Evolutionary conservation across 495 filamentous ascomycete genomes (phyloP).

Genomic region (Penicillium diatomitis): DNA sequence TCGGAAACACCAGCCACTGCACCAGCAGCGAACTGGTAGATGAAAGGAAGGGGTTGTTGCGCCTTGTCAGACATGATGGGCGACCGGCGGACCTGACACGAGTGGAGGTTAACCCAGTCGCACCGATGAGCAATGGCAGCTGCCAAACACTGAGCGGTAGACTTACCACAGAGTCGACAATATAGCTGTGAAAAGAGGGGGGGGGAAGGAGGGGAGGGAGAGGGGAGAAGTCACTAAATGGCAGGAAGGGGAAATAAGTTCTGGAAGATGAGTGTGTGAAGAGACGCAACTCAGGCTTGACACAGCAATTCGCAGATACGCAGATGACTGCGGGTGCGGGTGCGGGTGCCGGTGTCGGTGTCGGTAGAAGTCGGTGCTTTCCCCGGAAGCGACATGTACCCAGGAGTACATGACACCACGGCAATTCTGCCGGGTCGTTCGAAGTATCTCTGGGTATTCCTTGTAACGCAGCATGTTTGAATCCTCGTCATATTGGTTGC

Average conservation of each 20-base stretch:
- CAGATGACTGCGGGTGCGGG: background rate
- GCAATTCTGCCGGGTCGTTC: too few relatives aligned
- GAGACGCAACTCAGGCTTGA: background rate
- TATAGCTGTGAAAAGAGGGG: conserved; percentile 1
- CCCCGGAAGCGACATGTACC: background rate
- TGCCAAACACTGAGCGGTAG: background rate
- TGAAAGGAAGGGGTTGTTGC: conserved; percentile 65
- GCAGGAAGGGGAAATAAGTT: background rate
- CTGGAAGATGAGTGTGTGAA: too few relatives aligned
- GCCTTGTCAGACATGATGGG: conserved; percentile 48
- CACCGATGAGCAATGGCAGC: background rate
- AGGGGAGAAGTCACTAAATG: background rate
- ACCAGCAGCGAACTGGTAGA: conserved; percentile 81
- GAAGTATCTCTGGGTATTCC: too few relatives aligned
- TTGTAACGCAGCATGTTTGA: too few relatives aligned
- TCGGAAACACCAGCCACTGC: conserved; percentile 90
- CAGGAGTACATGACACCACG: too few relatives aligned
- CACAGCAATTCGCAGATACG: too few relatives aligned
- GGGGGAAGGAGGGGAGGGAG: conserved; percentile 6
- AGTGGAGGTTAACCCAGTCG: background rate
- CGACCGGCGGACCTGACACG: conserved; percentile 5
- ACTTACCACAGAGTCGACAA: background rate
- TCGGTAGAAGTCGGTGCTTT: conserved; percentile 20
- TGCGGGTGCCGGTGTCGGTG: conserved; percentile 16
- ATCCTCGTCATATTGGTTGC: too few relatives aligned